Evolutionary conservation across 306 rosid species (phyloP).

Genomic region (Senna tora): DNA sequence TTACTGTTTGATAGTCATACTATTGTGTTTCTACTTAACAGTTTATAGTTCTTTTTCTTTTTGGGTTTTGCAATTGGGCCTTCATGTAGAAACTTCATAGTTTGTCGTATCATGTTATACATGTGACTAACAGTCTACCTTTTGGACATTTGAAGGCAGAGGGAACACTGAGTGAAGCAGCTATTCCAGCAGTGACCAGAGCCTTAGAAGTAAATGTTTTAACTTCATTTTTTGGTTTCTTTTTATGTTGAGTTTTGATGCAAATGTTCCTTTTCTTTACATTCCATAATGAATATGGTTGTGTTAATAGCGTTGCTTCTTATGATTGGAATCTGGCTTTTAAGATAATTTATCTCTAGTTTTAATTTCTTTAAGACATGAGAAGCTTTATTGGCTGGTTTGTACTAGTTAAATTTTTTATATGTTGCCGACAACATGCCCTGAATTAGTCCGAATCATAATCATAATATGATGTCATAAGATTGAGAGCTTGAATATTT

Average conservation of each 20-base stretch:
- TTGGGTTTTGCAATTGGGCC: not conserved
- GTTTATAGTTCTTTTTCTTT: not conserved
- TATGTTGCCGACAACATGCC: not conserved
- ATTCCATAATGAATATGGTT: not conserved
- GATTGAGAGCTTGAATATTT: not conserved
- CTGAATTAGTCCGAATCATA: too few species aligned
- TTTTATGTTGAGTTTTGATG: not conserved
- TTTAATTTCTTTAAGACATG: not conserved
- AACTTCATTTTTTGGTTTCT: not conserved
- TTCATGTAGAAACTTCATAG: not conserved
- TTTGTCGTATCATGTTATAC: not conserved
- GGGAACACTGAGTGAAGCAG: slow-evolving; percentile 62
- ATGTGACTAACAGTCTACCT: slow-evolving; percentile 13
- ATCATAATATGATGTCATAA: not conserved
- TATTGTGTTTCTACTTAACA: not conserved
- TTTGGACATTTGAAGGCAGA: slow-evolving; percentile 59
- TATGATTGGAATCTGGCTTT: not conserved
- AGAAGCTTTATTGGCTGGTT: not conserved
- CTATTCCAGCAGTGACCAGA: slow-evolving; percentile 51
- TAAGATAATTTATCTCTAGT: not conserved
- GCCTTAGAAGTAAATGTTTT: slow-evolving; percentile 51
- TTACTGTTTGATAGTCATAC: not conserved
- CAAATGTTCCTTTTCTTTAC: not conserved
- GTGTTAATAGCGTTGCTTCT: not conserved
- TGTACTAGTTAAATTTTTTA: not conserved